Percentiles rank a stretch among this genome's conserved stretches.
Evolutionary conservation across 2,329 filamentous ascomycete species (phyloP).

Genomic region (Cephalotrichum gorgonifer): DNA sequence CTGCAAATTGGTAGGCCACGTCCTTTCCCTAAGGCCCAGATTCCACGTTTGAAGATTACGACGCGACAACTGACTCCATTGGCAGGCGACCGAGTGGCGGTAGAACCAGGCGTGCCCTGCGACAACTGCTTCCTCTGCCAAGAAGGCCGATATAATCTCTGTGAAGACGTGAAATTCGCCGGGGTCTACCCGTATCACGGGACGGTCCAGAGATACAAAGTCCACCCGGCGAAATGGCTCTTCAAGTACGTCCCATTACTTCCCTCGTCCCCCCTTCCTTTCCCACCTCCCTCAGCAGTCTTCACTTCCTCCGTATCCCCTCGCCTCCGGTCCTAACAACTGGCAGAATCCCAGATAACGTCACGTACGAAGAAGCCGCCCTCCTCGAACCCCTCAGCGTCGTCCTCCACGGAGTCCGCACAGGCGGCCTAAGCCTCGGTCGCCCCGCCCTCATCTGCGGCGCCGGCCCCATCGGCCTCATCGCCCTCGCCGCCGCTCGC

Average conservation of each 20-base stretch:
- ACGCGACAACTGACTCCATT: background rate
- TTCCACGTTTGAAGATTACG: constrained; percentile 19
- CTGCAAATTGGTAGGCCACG: constrained; percentile 26
- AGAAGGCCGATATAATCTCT: constrained; percentile 53
- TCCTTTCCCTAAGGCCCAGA: background rate
- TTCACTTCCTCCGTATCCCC: too few relatives aligned
- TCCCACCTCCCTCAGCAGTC: too few relatives aligned
- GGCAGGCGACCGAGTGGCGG: constrained; percentile 49
- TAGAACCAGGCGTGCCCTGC: constrained; percentile 58
- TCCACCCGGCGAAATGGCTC: constrained; percentile 50
- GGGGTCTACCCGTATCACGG: constrained; percentile 50
- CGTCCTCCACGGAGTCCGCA: constrained; percentile 48
- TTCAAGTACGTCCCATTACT: constrained; percentile 27
- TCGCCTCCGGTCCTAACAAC: constrained; percentile 6
- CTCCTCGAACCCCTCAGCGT: constrained; percentile 56
- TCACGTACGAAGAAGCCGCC: constrained; percentile 48
- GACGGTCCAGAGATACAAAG: constrained; percentile 50
- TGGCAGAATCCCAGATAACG: constrained; percentile 36
- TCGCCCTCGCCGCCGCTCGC: constrained; percentile 44
- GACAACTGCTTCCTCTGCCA: constrained; percentile 47
- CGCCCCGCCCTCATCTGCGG: constrained; percentile 47
- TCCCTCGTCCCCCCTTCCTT: too few relatives aligned
- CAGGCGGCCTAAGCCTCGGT: constrained; percentile 42
- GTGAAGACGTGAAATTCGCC: constrained; percentile 50
- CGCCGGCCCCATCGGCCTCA: constrained; percentile 53